Percentiles rank a stretch among this genome's conserved stretches.
These are phyloP conservation scores for Pseudogymnoascus verrucosus DNA, from an alignment of 2,329 filamentous ascomycete species.

Conservation along the genomic window DNA sequence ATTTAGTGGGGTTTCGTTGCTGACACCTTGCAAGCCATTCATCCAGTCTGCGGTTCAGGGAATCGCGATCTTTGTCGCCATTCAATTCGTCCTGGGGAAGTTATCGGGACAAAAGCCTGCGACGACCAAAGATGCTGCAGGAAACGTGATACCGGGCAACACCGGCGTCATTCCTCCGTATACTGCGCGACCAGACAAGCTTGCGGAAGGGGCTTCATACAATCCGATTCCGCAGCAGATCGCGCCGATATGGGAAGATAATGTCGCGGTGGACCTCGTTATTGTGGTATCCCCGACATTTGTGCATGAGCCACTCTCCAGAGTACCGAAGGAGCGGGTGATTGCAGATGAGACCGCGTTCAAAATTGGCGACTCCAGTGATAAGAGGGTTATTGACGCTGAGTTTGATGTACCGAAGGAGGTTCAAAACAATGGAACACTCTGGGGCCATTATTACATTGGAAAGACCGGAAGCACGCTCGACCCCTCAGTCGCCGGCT, in stretches of 20 bases:
- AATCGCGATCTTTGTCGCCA: conserved; percentile 46
- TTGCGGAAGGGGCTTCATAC: conserved; percentile 55
- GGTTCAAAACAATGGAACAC: conserved; percentile 85
- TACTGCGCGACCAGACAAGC: conserved; percentile 50
- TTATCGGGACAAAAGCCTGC: conserved; percentile 40
- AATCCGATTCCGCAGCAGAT: conserved; percentile 61
- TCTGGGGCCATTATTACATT: conserved; percentile 92
- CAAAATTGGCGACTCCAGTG: conserved; percentile 67
- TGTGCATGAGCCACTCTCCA: conserved; percentile 58
- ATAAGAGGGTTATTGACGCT: conserved; percentile 69
- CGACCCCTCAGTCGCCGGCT: conserved; percentile 65
- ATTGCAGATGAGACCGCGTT: conserved; percentile 77
- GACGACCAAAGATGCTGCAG: conserved; percentile 43
- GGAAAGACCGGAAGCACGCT: conserved; percentile 66
- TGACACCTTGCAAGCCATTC: conserved; percentile 20
- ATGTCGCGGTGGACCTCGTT: conserved; percentile 71
- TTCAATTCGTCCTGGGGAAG: conserved; percentile 51
- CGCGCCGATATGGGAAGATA: conserved; percentile 79
- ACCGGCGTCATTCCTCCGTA: conserved; percentile 55
- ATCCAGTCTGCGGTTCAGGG: conserved; percentile 39
- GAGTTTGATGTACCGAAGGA: conserved; percentile 67
- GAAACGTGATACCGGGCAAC: conserved; percentile 45
- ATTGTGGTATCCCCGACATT: conserved; percentile 77
- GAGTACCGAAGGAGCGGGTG: conserved; percentile 57
- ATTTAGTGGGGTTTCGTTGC: conserved; percentile 12